phyloP scores from a whole-genome alignment of 768 basidiomycete species.

The Boletellus ananiceps region DNA sequence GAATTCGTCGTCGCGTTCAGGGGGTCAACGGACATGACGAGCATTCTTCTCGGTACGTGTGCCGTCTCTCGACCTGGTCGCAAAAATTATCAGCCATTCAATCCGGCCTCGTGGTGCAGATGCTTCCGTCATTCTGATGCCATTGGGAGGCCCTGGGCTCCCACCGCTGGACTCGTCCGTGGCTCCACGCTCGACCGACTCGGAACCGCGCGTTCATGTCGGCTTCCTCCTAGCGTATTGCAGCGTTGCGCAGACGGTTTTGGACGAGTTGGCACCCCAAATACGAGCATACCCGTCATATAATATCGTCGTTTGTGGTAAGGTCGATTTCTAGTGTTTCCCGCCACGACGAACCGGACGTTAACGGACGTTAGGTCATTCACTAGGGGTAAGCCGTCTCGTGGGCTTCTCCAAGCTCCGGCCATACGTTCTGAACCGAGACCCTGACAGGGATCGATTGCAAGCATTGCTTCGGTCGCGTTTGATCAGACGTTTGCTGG shows the following conservation, averaged over 20 bases:
- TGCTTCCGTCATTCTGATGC: conserved; percentile 14
- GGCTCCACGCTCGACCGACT: neutral
- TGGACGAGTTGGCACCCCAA: conserved; percentile 29
- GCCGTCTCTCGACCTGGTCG: neutral
- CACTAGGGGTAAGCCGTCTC: conserved; percentile 31
- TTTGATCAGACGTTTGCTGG: conserved; percentile 29
- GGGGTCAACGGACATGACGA: conserved; percentile 31
- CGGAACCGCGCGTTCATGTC: conserved; percentile 30
- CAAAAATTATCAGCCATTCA: neutral
- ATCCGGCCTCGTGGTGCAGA: conserved; percentile 11
- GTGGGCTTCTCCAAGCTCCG: neutral
- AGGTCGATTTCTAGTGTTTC: neutral
- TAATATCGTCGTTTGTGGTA: conserved; percentile 31
- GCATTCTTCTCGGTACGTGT: conserved; percentile 18
- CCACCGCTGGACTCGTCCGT: conserved; percentile 10
- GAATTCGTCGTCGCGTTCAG: conserved; percentile 42
- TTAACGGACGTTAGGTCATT: conserved; percentile 33
- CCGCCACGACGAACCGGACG: neutral
- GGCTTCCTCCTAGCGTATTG: conserved; percentile 36
- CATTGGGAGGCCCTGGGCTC: conserved; percentile 24
- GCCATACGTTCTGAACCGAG: conserved; percentile 4
- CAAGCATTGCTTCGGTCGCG: conserved; percentile 35
- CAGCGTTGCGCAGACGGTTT: conserved; percentile 28
- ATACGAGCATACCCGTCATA: conserved; percentile 33
- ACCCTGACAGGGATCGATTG: conserved; percentile 33